Evolutionary conservation across 2,329 filamentous ascomycete genomes (phyloP).

Genomic region (Neofusicoccum umdonicola): DNA sequence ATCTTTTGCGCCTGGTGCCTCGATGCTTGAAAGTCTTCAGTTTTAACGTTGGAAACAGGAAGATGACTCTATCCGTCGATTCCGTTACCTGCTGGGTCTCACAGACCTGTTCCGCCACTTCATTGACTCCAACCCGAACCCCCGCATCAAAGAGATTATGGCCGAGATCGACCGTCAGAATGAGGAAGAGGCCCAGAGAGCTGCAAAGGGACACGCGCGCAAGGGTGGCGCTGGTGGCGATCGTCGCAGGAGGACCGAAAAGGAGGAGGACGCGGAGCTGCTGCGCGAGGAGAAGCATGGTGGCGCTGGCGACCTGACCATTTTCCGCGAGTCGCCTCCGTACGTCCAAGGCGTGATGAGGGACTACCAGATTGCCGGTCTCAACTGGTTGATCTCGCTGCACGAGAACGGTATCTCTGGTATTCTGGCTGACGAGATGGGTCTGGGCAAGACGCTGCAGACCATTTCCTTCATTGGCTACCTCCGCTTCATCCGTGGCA

Average conservation of each 20-base stretch:
- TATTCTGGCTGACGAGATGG: slow-evolving; percentile 98
- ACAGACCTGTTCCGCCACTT: slow-evolving; percentile 98
- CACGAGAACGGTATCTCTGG: slow-evolving; percentile 99
- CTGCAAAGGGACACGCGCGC: slow-evolving; percentile 71
- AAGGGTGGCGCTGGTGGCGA: slow-evolving; percentile 81
- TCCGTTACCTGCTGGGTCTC: slow-evolving; percentile 89
- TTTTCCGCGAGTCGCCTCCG: slow-evolving; percentile 91
- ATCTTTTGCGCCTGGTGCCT: background rate
- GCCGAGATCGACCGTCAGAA: slow-evolving; percentile 93
- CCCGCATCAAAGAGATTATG: slow-evolving; percentile 91
- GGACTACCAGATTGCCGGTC: slow-evolving; percentile 91
- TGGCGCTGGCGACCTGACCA: slow-evolving; percentile 72
- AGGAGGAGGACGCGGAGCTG: slow-evolving; percentile 93
- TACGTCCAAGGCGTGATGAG: slow-evolving; percentile 88
- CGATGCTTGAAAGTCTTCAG: background rate
- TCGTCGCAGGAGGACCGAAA: slow-evolving; percentile 83
- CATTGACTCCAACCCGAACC: slow-evolving; percentile 95
- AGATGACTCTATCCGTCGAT: slow-evolving; percentile 90
- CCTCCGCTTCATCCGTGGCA: slow-evolving; percentile 83
- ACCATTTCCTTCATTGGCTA: slow-evolving; percentile 97
- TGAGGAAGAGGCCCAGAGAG: slow-evolving; percentile 64
- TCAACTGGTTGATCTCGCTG: slow-evolving; percentile 97
- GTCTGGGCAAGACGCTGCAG: slow-evolving; percentile 93
- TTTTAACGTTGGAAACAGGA: slow-evolving; percentile 55
- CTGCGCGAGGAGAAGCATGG: slow-evolving; percentile 84